Percentiles rank a stretch among this genome's conserved stretches.
These are phyloP conservation scores for Pleoardoris graminearum DNA, from an alignment of 2,329 filamentous ascomycete genomes.

Conservation along the genomic window DNA sequence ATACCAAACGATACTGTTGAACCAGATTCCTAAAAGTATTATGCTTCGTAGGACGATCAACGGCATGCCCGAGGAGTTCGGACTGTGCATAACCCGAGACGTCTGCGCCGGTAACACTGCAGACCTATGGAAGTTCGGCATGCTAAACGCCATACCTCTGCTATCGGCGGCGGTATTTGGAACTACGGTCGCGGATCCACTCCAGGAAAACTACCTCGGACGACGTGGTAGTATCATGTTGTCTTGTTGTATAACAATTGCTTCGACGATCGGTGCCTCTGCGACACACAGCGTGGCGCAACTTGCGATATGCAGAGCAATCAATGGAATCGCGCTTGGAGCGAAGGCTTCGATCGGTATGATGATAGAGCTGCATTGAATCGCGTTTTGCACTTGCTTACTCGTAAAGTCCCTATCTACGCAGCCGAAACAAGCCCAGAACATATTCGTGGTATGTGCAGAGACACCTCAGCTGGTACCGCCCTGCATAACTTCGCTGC, in stretches of 20 bases:
- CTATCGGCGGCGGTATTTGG: constrained; percentile 26
- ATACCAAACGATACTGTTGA: background rate
- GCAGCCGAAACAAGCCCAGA: constrained; percentile 26
- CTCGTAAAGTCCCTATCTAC: constrained; percentile 20
- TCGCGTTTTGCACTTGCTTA: background rate
- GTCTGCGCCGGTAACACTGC: constrained; percentile 12
- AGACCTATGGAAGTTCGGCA: constrained; percentile 24
- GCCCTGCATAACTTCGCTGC: background rate
- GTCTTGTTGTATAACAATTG: constrained; percentile 22
- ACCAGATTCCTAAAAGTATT: background rate
- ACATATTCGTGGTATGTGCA: constrained; percentile 19
- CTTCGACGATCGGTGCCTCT: constrained; percentile 26
- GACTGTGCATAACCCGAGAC: constrained; percentile 11
- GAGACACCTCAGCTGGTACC: background rate
- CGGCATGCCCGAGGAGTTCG: constrained; percentile 24
- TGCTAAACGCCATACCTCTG: constrained; percentile 26
- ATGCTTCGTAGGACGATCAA: constrained; percentile 12
- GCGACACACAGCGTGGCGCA: constrained; percentile 19
- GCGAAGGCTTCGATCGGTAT: constrained; percentile 26
- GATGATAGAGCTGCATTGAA: background rate
- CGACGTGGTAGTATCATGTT: constrained; percentile 25
- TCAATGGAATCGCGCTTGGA: constrained; percentile 25
- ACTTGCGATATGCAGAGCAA: constrained; percentile 22
- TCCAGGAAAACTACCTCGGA: constrained; percentile 26
- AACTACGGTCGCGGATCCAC: constrained; percentile 23